Percentiles rank a stretch among this genome's conserved stretches.
Conservation (phyloP, 257 asterid species). For the Nicotiana attenuata region DNA sequence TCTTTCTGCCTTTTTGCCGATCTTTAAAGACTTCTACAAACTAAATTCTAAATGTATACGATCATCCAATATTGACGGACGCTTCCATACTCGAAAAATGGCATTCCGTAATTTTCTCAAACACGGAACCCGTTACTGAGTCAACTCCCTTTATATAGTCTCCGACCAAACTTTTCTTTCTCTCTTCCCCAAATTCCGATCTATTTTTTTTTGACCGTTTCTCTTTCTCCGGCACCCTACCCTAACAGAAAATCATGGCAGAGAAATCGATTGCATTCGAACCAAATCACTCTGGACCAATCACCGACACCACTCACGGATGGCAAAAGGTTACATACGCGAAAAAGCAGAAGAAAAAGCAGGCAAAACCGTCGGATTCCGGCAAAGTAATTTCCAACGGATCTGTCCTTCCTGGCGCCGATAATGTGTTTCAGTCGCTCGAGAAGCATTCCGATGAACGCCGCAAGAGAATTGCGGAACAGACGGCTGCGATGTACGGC, state of each 20-base stretch:
- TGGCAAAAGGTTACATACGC: slow-evolving; percentile 37
- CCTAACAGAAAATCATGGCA: slow-evolving; percentile 11
- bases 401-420: slow-evolving; percentile 35
- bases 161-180: background rate
- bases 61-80: no score
- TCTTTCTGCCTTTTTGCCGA: no score
- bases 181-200: background rate
- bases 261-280: slow-evolving; percentile 15
- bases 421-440: slow-evolving; percentile 43
- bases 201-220: background rate
- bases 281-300: background rate
- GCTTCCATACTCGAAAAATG: background rate
- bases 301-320: slow-evolving; percentile 20
- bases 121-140: background rate
- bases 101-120: slow-evolving; percentile 5
- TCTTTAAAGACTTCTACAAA: no score
- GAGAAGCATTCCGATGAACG: slow-evolving; percentile 83
- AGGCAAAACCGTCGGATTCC: slow-evolving; percentile 23
- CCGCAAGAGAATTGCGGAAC: slow-evolving; percentile 57
- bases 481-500: slow-evolving; percentile 44
- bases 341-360: slow-evolving; percentile 44
- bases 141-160: slow-evolving; percentile 3
- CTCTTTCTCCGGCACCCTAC: background rate
- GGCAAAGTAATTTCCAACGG: slow-evolving; percentile 37
- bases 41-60: no score